These are phyloP conservation scores for Penicillium tannophilum DNA, from an alignment of 495 filamentous ascomycete genomes.

Conservation along the genomic window DNA sequence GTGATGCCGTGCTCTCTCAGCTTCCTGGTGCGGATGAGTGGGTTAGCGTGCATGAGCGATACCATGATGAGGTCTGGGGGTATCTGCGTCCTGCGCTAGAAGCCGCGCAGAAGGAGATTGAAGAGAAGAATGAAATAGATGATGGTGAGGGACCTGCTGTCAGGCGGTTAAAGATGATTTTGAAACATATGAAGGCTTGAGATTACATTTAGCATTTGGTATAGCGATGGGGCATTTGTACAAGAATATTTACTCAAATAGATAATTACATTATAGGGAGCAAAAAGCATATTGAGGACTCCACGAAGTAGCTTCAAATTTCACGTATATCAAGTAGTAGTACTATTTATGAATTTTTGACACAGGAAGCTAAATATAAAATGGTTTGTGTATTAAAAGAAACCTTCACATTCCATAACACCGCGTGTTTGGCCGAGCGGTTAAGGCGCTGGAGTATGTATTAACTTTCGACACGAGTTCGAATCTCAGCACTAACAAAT, in stretches of 20 bases:
- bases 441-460: background rate
- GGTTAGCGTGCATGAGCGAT: conserved; percentile 63
- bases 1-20: conserved; percentile 33
- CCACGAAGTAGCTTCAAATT: no score
- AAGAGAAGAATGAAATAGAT: conserved; percentile 42
- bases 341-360: no score
- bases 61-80: conserved; percentile 81
- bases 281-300: background rate
- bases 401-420: no score
- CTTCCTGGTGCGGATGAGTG: conserved; percentile 52
- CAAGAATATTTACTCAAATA: background rate
- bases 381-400: no score
- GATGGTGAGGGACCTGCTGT: conserved; percentile 46
- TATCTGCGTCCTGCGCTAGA: conserved; percentile 63
- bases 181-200: conserved; percentile 47
- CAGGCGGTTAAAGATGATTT: conserved; percentile 52
- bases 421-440: no score
- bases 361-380: no score
- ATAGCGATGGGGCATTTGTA: background rate
- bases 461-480: background rate
- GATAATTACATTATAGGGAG: background rate
- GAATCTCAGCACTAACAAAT: background rate
- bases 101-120: conserved; percentile 63
- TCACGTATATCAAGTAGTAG: no score
- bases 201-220: background rate